Base-by-base conservation (phyloP, 169 alveolate genomes). In the Plasmodium chabaudi region DNA sequence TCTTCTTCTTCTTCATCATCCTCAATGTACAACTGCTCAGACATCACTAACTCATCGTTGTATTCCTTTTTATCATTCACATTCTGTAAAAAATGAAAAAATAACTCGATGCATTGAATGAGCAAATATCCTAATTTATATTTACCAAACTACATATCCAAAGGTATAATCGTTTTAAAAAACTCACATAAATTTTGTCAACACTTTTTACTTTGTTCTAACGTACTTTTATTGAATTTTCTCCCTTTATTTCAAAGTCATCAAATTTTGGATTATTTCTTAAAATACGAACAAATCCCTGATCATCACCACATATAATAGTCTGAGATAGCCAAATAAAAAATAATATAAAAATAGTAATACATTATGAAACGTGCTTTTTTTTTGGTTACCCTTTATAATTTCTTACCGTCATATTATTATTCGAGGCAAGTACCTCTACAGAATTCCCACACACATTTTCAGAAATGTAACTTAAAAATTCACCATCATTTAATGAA, bases 401-500 rank as follows among this genome's bases (percentile, higher is more conserved):
- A 61, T 21, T 0, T 9, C 5, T 42, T 63, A 79, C 89, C 55
- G 89, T 79, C 89, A 79, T 79, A 60, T 75, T 51, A 17, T 34
- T 65, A 23, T 79, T 79, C n/a, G 89, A 79, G 25, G 89, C 70
- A 6, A 79, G 74, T 19, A 79, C 89, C 70, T 79, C 89, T 19
- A 79, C 89, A 4, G 89, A 65, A 39, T 63, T 10, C n/a, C 89
- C 89, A 65, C 89, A 79, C 12, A 79, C 72, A 79, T 68, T 63
- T 70, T 79, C 89, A 17, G 89, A 65, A 51, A 63, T 79, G n/a
- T 79, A 79, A 65, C 67, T 79, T 55, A 79, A 68, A 65, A 79
- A 79, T 53, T 79, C 89, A 1, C 89, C 89, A 47, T 79, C 89
- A 79, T 57, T 65, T 65, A 79, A 46, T 3, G 89, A 79, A 79